Evolutionary conservation across 2,329 filamentous ascomycete species (phyloP).

Genomic region (Purpureocillium takamizusanense): DNA sequence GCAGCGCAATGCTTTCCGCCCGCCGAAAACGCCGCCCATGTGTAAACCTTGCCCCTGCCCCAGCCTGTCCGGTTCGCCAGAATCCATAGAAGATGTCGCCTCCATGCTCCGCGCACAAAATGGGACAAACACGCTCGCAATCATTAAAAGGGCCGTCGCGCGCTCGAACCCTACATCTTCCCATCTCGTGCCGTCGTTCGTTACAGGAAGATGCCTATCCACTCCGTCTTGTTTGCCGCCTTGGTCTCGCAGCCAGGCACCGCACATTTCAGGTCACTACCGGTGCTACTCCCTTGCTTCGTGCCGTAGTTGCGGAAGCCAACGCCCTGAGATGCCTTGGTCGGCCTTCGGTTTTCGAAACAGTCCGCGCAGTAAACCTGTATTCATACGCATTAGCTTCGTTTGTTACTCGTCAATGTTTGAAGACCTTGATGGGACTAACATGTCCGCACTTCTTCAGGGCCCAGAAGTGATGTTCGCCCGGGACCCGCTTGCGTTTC

Average conservation of each 20-base stretch:
- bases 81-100: neutral
- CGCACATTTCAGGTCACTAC: constrained; percentile 37
- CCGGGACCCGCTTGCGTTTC: constrained; percentile 38
- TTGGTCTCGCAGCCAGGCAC: constrained; percentile 49
- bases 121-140: neutral
- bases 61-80: neutral
- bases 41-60: neutral
- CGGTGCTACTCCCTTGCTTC: constrained; percentile 13
- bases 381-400: neutral
- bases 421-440: constrained; percentile 13
- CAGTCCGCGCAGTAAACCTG: constrained; percentile 57
- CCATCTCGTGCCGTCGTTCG: too few species aligned
- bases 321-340: constrained; percentile 21
- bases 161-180: too few species aligned
- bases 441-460: constrained; percentile 90
- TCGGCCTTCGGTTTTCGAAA: constrained; percentile 44
- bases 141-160: neutral
- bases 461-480: constrained; percentile 86
- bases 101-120: neutral
- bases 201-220: constrained; percentile 52
- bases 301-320: constrained; percentile 28
- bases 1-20: too few species aligned
- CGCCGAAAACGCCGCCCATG: neutral
- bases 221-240: constrained; percentile 43
- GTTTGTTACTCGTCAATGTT: neutral